These are phyloP conservation scores for Tubosaeta sp. DNA, from an alignment of 768 basidiomycete species.

Conservation along the genomic window DNA sequence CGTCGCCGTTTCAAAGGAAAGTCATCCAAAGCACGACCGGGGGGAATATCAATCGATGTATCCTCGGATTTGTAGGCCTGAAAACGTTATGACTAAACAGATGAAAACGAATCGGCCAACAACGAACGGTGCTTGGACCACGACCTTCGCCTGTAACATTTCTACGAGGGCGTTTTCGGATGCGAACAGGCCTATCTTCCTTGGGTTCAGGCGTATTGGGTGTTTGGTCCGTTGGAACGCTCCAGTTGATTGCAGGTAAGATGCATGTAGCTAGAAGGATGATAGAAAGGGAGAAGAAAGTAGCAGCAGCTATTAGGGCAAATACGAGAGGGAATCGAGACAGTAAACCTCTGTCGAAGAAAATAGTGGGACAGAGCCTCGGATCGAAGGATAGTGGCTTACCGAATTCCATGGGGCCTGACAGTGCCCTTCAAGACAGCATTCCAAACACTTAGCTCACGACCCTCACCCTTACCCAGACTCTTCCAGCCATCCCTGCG, in stretches of 20 bases:
- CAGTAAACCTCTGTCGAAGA: conserved; percentile 52
- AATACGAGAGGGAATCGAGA: conserved; percentile 64
- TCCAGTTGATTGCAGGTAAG: conserved; percentile 42
- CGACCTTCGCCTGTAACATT: conserved; percentile 16
- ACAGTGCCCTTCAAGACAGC: conserved; percentile 61
- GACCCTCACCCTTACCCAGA: conserved; percentile 63
- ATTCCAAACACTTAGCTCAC: conserved; percentile 64
- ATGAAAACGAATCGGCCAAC: neutral
- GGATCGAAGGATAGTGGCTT: conserved; percentile 16
- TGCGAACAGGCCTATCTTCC: conserved; percentile 20
- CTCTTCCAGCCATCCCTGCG: conserved; percentile 70
- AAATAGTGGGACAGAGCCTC: neutral
- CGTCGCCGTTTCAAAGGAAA: conserved; percentile 43
- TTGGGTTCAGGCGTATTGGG: conserved; percentile 6
- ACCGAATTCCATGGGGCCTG: conserved; percentile 70
- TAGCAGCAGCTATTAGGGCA: conserved; percentile 41
- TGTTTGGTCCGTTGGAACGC: conserved; percentile 14
- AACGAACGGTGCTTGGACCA: conserved; percentile 22
- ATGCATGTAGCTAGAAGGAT: conserved; percentile 47
- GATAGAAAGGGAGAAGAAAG: conserved; percentile 47
- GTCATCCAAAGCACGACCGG: conserved; percentile 25
- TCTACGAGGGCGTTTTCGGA: conserved; percentile 29
- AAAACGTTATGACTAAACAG: conserved; percentile 10
- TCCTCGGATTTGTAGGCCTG: conserved; percentile 28
- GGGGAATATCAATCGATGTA: conserved; percentile 26